These are phyloP conservation scores for Blastomyces gilchristii DNA, from an alignment of 2,329 filamentous ascomycete species.

Conservation along the genomic window DNA sequence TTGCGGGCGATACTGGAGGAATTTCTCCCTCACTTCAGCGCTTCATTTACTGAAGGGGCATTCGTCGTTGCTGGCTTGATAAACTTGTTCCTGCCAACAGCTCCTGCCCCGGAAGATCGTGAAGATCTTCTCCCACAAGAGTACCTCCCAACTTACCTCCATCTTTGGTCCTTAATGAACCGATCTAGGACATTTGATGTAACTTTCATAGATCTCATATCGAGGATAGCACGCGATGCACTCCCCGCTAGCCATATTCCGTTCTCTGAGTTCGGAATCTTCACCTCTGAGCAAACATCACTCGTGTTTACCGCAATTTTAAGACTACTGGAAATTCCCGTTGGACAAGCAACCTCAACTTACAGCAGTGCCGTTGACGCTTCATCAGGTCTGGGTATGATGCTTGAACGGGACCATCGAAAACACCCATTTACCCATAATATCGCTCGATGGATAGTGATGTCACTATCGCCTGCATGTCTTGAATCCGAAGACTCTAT, in stretches of 20 bases:
- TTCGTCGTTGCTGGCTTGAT: slow-evolving; percentile 86
- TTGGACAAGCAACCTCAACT: slow-evolving; percentile 87
- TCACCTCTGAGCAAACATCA: slow-evolving; percentile 82
- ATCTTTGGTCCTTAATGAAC: slow-evolving; percentile 88
- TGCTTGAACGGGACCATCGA: slow-evolving; percentile 83
- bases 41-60: slow-evolving; percentile 81
- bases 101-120: slow-evolving; percentile 55
- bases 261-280: slow-evolving; percentile 81
- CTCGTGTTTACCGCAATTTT: slow-evolving; percentile 87
- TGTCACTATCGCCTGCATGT: slow-evolving; percentile 80
- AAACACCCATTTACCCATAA: slow-evolving; percentile 89
- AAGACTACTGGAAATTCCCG: slow-evolving; percentile 84
- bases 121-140: slow-evolving; percentile 73
- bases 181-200: slow-evolving; percentile 80
- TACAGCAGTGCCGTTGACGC: slow-evolving; percentile 75
- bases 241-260: slow-evolving; percentile 63
- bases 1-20: slow-evolving; percentile 72
- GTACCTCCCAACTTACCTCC: slow-evolving; percentile 88
- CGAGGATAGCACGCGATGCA: slow-evolving; percentile 74
- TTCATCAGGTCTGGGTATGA: slow-evolving; percentile 68
- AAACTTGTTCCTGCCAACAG: slow-evolving; percentile 79
- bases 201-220: slow-evolving; percentile 81
- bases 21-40: slow-evolving; percentile 78
- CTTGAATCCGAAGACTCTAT: slow-evolving; percentile 68
- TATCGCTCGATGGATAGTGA: slow-evolving; percentile 84